Percentiles rank a stretch among this genome's conserved stretches.
Evolutionary conservation across 2,329 filamentous ascomycete genomes (phyloP).

Genomic region (Venturiaceae sp.): DNA sequence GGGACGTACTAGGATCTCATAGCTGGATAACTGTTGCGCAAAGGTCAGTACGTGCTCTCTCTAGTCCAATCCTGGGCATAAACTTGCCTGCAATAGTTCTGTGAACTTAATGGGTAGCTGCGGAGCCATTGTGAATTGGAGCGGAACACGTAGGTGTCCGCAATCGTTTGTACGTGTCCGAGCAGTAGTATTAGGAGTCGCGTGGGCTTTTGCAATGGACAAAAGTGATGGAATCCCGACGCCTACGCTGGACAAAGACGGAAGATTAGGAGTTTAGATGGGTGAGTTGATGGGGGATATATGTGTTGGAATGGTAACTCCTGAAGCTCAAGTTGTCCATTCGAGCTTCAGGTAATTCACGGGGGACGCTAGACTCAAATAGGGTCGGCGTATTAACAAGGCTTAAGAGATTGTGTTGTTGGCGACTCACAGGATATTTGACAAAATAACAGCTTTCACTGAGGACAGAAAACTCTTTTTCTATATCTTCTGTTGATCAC

Average conservation of each 20-base stretch:
- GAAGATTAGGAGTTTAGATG: not conserved
- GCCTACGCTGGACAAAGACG: not conserved
- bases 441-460: no score
- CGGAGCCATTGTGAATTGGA: slow-evolving; percentile 45
- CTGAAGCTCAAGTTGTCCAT: no score
- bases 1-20: slow-evolving; percentile 34
- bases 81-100: slow-evolving; percentile 69
- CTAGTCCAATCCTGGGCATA: not conserved
- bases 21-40: slow-evolving; percentile 30
- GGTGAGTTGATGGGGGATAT: not conserved
- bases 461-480: no score
- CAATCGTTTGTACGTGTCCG: not conserved
- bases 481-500: no score
- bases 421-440: no score
- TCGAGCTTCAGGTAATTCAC: no score
- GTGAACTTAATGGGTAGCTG: slow-evolving; percentile 80
- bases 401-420: no score
- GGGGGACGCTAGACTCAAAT: no score
- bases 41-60: slow-evolving; percentile 19
- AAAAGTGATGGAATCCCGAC: not conserved
- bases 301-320: no score
- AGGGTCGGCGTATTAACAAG: no score
- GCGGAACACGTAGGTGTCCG: not conserved
- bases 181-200: not conserved
- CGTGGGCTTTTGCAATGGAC: not conserved